These are phyloP conservation scores for Parietaria judaica DNA, from an alignment of 306 rosid genomes.

Conservation along the genomic window DNA sequence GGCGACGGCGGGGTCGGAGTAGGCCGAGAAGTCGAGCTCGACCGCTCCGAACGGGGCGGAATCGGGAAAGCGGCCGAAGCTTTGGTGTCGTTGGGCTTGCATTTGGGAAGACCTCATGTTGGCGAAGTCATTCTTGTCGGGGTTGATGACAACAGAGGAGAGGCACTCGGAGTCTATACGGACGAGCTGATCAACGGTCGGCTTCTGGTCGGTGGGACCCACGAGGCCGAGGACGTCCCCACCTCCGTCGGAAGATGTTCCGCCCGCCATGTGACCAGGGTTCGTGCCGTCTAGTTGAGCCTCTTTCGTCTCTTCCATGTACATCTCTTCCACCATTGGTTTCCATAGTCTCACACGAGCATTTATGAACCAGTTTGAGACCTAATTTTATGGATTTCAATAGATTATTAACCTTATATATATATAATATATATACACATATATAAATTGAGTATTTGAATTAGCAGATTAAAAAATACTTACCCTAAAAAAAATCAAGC, in stretches of 20 bases:
- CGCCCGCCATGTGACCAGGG: constrained; percentile 10
- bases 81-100: constrained; percentile 23
- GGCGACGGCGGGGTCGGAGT: constrained; percentile 23
- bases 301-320: constrained; percentile 67
- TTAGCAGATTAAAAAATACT: no score
- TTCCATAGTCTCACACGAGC: constrained; percentile 97
- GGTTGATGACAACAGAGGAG: constrained; percentile 50
- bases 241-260: constrained; percentile 39
- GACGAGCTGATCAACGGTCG: constrained; percentile 36
- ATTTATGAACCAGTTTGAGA: constrained; percentile 94
- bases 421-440: no score
- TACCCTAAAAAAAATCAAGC: no score
- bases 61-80: constrained; percentile 33
- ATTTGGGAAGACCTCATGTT: constrained; percentile 4
- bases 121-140: constrained; percentile 29
- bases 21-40: constrained; percentile 68
- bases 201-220: constrained; percentile 36
- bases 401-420: no score
- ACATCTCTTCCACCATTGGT: constrained; percentile 99
- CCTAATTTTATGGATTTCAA: constrained; percentile 27
- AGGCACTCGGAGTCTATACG: constrained; percentile 59
- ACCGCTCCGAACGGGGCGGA: constrained; percentile 39
- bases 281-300: constrained; percentile 20
- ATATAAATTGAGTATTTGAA: no score
- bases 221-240: neutral